These are phyloP conservation scores for Conringia planisiliqua DNA, from an alignment of 345 rosid species.

Conservation along the genomic window DNA sequence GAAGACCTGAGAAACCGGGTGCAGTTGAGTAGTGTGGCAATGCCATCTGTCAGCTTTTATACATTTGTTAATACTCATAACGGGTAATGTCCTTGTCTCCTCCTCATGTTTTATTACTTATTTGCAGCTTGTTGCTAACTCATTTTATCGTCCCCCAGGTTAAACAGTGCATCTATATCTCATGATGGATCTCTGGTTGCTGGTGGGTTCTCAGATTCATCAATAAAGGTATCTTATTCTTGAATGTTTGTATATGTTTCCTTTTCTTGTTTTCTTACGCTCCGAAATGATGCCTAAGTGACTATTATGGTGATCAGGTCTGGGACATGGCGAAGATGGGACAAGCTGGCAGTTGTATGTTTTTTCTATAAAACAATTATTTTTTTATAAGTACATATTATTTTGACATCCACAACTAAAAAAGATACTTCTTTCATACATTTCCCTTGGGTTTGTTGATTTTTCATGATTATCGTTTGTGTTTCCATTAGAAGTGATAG, in stretches of 20 bases:
- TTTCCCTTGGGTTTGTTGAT: not conserved
- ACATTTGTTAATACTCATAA: slow-evolving; percentile 91
- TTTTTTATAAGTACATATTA: not conserved
- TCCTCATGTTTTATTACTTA: not conserved
- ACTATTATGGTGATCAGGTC: slow-evolving; percentile 49
- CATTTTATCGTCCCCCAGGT: slow-evolving; percentile 37
- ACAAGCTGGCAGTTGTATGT: slow-evolving; percentile 61
- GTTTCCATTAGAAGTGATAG: not conserved
- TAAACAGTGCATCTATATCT: slow-evolving; percentile 88
- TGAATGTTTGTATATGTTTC: slow-evolving; percentile 12
- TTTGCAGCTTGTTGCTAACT: slow-evolving; percentile 12
- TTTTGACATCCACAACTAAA: not conserved
- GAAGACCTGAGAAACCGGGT: slow-evolving; percentile 96
- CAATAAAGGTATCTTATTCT: slow-evolving; percentile 56
- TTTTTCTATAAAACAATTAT: not conserved
- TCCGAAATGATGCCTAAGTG: slow-evolving; percentile 20
- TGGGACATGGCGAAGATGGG: slow-evolving; percentile 99
- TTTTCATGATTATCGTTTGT: slow-evolving; percentile 14
- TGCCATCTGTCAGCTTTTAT: slow-evolving; percentile 94
- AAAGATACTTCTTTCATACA: not conserved
- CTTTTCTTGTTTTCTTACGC: not conserved
- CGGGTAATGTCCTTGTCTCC: slow-evolving; percentile 48
- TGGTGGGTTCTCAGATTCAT: slow-evolving; percentile 97
- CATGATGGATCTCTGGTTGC: slow-evolving; percentile 98
- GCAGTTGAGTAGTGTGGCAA: slow-evolving; percentile 68